These are phyloP conservation scores for Fomitopsis palustris DNA, from an alignment of 1,284 basidiomycete genomes.

Conservation along the genomic window DNA sequence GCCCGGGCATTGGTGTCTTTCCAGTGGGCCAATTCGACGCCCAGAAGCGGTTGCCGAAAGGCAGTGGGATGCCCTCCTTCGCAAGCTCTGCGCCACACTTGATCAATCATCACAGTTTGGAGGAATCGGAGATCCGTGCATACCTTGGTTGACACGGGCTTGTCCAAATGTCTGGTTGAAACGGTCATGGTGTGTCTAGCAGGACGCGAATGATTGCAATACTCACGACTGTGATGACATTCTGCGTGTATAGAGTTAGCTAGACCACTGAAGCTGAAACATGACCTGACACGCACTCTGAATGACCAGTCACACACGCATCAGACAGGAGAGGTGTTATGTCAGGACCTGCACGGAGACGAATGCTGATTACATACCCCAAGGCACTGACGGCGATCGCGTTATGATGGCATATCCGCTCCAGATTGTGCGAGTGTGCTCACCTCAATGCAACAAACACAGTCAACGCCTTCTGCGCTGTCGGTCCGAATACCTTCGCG, in stretches of 20 bases:
- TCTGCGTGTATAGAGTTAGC: slow-evolving; percentile 7
- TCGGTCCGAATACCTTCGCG: slow-evolving; percentile 59
- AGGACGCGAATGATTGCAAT: background rate
- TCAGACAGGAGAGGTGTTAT: background rate
- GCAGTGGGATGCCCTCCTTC: slow-evolving; percentile 51
- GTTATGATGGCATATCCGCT: background rate
- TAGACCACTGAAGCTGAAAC: background rate
- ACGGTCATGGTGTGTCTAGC: background rate
- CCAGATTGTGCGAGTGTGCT: background rate
- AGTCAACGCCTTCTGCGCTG: slow-evolving; percentile 61
- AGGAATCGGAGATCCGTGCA: background rate
- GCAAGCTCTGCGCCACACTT: slow-evolving; percentile 25
- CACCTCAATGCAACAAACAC: slow-evolving; percentile 52
- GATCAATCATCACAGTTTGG: background rate
- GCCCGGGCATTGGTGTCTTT: slow-evolving; percentile 55
- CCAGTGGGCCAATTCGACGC: slow-evolving; percentile 65
- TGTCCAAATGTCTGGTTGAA: slow-evolving; percentile 23
- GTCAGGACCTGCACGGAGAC: background rate
- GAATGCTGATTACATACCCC: slow-evolving; percentile 14
- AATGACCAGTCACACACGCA: background rate
- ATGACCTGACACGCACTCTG: slow-evolving; percentile 41
- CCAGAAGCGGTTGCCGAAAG: slow-evolving; percentile 59
- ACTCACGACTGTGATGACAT: slow-evolving; percentile 28
- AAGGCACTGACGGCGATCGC: slow-evolving; percentile 16
- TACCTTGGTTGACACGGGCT: slow-evolving; percentile 28